These are phyloP conservation scores for Austropuccinia psidii DNA, from an alignment of 1,284 basidiomycete genomes.

Conservation along the genomic window DNA sequence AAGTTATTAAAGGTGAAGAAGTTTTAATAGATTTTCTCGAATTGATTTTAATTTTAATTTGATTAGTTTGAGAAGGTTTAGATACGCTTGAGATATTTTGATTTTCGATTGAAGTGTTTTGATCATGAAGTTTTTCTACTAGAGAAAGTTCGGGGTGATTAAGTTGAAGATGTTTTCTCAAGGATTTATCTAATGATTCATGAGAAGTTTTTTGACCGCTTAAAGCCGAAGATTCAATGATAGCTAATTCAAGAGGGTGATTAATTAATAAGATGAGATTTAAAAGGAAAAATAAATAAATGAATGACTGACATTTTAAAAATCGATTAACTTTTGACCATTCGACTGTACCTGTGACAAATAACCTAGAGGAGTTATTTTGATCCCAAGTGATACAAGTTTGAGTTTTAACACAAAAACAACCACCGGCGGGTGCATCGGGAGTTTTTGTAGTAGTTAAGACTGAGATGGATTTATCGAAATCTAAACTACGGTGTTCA, in stretches of 20 bases:
- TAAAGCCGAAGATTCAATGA: constrained; percentile 19
- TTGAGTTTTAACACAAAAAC: constrained; percentile 84
- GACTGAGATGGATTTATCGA: neutral
- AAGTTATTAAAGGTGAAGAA: too few relatives aligned
- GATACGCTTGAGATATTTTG: too few relatives aligned
- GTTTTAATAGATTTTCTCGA: too few relatives aligned
- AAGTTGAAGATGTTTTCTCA: constrained; percentile 3
- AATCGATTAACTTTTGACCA: constrained; percentile 53
- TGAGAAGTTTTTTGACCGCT: constrained; percentile 26
- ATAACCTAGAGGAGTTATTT: constrained; percentile 63
- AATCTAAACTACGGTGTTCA: constrained; percentile 1
- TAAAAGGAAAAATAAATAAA: neutral
- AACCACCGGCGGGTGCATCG: constrained; percentile 85
- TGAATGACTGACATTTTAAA: neutral
- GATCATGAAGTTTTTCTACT: too few relatives aligned
- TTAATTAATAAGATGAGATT: too few relatives aligned
- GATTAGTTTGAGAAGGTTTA: too few relatives aligned
- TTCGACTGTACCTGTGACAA: constrained; percentile 85
- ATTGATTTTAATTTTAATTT: too few relatives aligned
- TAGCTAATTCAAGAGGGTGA: neutral
- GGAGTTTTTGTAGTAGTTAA: constrained; percentile 56
- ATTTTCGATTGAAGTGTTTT: too few relatives aligned
- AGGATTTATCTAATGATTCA: neutral
- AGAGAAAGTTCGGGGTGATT: neutral
- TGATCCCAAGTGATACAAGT: constrained; percentile 94